Evolutionary conservation across 2,329 filamentous ascomycete genomes (phyloP), one percentile per base, ranked within the genome.

Genomic region (Aspergillus calidoustus): DNA sequence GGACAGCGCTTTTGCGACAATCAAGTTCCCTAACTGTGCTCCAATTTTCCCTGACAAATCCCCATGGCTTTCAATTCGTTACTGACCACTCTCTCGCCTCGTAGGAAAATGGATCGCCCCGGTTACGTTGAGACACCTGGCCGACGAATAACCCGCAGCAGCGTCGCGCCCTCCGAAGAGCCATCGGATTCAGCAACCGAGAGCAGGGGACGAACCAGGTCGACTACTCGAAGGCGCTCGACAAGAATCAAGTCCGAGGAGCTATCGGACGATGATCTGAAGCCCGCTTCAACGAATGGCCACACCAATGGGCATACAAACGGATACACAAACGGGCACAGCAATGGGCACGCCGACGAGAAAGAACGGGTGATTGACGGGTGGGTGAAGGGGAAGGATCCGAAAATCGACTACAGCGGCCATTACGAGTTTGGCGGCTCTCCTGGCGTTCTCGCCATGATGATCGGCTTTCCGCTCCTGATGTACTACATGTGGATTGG

Each of bases 401-500:
- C 77, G 57, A 80, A 77, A 64, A 67, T 81, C 61, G 80, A 82
- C 66, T 76, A 77, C 58, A 82, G 81, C 57, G 83, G 83, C 51
- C 78, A 86, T 65, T 84, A 84, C 66, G 96, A 99, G 75, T 99
- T 98, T 74, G 94, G 94, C 66, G 95, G 95, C 61, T 89, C 91
- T 3, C 75, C 85, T n/a, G 94, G 95, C 59, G 90, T 93, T 47
- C 79, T 86, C 17, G 82, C 86, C 68, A 93, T 97, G 87, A 98
- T 98, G 92, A 84, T 93, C 65, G 87, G 90, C 50, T 99, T 98
- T 79, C 95, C 95, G n/a, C 65, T 89, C 43, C 85, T 99, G 70
- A 98, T 98, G 94, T 97, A 92, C 86, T 98, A 97, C 81, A 97
- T 99, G 93, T 98, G 93, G 93, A 89, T 96, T 77, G 95, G 95